Percentiles rank a stretch among this genome's conserved stretches.
These are phyloP conservation scores for Starmerella roubikii DNA, from an alignment of 805 yeast species.

Conservation along the genomic window DNA sequence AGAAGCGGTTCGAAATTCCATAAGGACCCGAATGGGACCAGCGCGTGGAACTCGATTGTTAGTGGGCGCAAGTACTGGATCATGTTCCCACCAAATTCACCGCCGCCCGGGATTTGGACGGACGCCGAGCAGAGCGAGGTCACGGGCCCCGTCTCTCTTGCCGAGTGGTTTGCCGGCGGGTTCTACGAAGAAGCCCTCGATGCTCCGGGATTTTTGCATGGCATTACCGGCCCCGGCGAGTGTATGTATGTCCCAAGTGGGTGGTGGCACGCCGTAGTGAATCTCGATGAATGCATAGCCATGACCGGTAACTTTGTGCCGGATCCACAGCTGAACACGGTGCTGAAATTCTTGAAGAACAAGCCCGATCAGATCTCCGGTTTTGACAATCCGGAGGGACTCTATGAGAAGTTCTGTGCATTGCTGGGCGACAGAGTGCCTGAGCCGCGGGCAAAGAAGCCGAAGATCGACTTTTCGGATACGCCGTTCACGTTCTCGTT, in stretches of 20 bases:
- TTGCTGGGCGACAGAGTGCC: conserved; percentile 33
- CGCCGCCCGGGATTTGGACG: conserved; percentile 78
- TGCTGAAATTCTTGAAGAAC: conserved; percentile 50
- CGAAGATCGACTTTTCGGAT: conserved; percentile 2
- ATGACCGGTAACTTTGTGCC: conserved; percentile 85
- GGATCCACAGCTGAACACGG: conserved; percentile 39
- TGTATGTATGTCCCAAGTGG: conserved; percentile 86
- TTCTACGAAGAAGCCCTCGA: conserved; percentile 54
- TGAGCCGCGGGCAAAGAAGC: conserved; percentile 12
- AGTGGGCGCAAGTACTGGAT: conserved; percentile 74
- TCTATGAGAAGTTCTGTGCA: conserved; percentile 47
- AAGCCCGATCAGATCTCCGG: conserved; percentile 69
- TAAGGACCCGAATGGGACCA: conserved; percentile 81
- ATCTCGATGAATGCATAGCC: conserved; percentile 55
- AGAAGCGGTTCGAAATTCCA: conserved; percentile 83
- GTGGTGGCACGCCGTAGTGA: conserved; percentile 96
- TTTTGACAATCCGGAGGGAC: conserved; percentile 40
- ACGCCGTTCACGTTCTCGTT: conserved; percentile 14
- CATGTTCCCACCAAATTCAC: conserved; percentile 64
- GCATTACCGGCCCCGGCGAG: conserved; percentile 68
- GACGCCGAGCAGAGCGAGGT: conserved; percentile 73
- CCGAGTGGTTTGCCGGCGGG: conserved; percentile 81
- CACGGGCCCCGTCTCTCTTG: conserved; percentile 80
- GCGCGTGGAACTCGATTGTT: conserved; percentile 78
- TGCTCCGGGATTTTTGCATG: conserved; percentile 41